These are phyloP conservation scores for Schizochytrium sp. DNA, from an alignment of 108 stramenopile genomes.

Conservation along the genomic window DNA sequence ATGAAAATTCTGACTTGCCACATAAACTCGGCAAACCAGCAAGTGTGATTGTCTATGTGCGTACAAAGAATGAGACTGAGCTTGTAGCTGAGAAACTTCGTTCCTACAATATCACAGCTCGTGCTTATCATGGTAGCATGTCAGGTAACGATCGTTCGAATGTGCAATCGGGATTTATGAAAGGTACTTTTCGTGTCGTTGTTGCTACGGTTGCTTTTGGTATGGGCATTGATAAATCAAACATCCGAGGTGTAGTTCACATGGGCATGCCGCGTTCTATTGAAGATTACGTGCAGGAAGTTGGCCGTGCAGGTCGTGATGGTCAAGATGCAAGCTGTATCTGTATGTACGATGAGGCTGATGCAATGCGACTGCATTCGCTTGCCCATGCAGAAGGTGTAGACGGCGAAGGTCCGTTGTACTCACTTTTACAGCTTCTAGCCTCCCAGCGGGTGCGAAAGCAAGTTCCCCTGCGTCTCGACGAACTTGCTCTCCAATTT, in stretches of 20 bases:
- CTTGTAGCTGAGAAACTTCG: neutral
- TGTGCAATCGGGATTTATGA: constrained; percentile 84
- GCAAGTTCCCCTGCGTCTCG: constrained; percentile 10
- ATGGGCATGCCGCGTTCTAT: constrained; percentile 88
- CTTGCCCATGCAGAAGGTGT: constrained; percentile 18
- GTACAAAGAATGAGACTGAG: constrained; percentile 25
- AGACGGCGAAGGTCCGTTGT: neutral
- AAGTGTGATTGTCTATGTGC: constrained; percentile 42
- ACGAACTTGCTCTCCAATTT: constrained; percentile 49
- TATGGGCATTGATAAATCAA: constrained; percentile 95
- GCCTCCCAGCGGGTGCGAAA: neutral
- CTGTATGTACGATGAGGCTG: constrained; percentile 16
- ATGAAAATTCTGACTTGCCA: neutral
- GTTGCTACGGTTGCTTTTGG: constrained; percentile 97
- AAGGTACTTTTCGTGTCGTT: constrained; percentile 82
- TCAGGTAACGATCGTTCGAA: constrained; percentile 70
- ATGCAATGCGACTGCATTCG: constrained; percentile 25
- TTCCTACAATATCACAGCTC: constrained; percentile 1
- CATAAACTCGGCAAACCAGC: constrained; percentile 15
- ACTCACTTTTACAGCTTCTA: neutral
- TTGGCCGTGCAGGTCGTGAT: constrained; percentile 95
- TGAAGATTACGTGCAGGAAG: constrained; percentile 95
- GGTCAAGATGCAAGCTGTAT: constrained; percentile 82
- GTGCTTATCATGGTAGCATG: constrained; percentile 89
- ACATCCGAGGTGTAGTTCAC: constrained; percentile 88